A percentile compares a stretch with the other conserved stretches of the same genome.
phyloP scores from a whole-genome alignment of 805 yeast genomes.

The Candida taoyuanica region DNA sequence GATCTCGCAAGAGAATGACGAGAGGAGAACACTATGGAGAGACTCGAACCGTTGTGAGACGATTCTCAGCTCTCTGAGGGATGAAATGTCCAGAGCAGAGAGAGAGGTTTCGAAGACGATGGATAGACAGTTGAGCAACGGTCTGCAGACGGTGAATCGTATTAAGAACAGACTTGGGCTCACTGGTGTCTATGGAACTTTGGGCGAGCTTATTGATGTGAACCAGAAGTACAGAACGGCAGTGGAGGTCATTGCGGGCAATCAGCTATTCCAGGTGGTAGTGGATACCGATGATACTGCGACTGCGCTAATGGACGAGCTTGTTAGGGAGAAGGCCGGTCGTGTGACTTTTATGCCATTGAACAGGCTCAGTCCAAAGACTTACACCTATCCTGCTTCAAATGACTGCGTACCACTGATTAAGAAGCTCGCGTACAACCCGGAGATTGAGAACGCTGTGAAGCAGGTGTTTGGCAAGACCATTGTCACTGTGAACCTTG shows the following conservation, averaged over 20 bases:
- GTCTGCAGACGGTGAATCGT: constrained; percentile 63
- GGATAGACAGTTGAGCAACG: constrained; percentile 66
- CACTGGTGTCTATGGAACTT: constrained; percentile 70
- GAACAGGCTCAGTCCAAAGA: constrained; percentile 50
- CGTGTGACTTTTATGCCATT: constrained; percentile 90
- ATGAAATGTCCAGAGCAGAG: constrained; percentile 53
- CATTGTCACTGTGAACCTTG: constrained; percentile 68
- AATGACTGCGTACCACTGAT: constrained; percentile 70
- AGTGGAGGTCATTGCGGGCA: constrained; percentile 86
- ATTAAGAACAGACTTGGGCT: constrained; percentile 58
- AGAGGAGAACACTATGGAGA: constrained; percentile 73
- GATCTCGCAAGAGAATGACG: constrained; percentile 49
- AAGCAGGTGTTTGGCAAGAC: constrained; percentile 78
- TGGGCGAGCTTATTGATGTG: constrained; percentile 79
- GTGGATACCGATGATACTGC: constrained; percentile 89
- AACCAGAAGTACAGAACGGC: constrained; percentile 81
- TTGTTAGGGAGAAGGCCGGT: constrained; percentile 66
- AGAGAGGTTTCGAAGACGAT: constrained; percentile 64
- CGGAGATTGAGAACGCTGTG: constrained; percentile 58
- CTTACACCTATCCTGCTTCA: constrained; percentile 53
- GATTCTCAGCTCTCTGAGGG: constrained; percentile 47
- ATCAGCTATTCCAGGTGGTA: constrained; percentile 78
- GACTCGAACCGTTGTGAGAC: constrained; percentile 63
- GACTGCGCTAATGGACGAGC: constrained; percentile 67
- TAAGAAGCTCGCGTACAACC: constrained; percentile 62